Evolutionary conservation across 179 eudicot genomes (phyloP).

Genomic region (Beta lomatogona): DNA sequence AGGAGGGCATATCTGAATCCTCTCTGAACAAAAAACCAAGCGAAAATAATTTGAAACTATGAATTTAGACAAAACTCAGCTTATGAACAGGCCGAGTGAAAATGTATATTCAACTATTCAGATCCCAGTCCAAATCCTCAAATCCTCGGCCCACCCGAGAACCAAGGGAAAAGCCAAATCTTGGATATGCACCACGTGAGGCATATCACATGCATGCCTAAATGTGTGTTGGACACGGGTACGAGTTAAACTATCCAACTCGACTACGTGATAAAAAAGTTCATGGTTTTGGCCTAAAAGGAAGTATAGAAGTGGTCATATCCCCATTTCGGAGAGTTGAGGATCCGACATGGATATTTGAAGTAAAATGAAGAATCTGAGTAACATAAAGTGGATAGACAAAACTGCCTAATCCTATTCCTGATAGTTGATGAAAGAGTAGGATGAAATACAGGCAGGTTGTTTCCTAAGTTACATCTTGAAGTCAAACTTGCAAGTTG

Average conservation of each 20-base stretch:
- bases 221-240: not conserved
- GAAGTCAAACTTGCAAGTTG: not conserved
- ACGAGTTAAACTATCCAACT: too few species aligned
- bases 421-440: not conserved
- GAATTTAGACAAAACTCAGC: not conserved
- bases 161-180: not conserved
- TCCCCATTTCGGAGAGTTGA: not conserved
- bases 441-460: not conserved
- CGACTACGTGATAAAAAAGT: too few species aligned
- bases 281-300: too few species aligned
- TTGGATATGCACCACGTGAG: not conserved
- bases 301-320: not conserved
- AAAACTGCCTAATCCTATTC: not conserved
- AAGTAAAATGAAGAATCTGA: not conserved
- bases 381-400: not conserved
- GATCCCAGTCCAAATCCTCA: too few species aligned
- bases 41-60: not conserved
- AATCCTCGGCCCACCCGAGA: too few species aligned
- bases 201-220: not conserved
- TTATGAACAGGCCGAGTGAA: not conserved
- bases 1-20: not conserved
- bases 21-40: not conserved
- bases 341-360: not conserved
- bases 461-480: not conserved
- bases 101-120: not conserved